Base-by-base conservation (phyloP, 495 filamentous ascomycete genomes). In the Xylaria telfairii region DNA sequence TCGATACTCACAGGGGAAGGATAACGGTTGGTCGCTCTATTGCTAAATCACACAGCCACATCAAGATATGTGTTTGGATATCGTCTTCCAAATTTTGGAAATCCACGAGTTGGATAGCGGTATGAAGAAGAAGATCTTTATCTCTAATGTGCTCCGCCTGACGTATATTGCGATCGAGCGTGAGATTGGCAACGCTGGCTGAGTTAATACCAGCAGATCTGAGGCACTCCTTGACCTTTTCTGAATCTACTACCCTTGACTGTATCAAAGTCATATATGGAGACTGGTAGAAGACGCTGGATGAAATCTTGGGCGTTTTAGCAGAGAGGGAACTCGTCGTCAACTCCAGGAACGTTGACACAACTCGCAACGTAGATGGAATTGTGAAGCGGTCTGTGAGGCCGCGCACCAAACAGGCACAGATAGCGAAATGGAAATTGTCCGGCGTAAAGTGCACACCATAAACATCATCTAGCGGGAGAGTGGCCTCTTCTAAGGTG, bases 401-500 rank as follows among this genome's bases (percentile, higher is more conserved):
- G 3, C 89, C 89, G 65, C 88, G 84, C 3, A 88, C 84, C 17
- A 91, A 78, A 59, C 86, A 87, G 32, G 88, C 89, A 67, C 84
- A 87, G 6, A 89, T 82, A 0, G 89, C 89, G 72, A 86, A 87
- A 71, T 91, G 89, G 74, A 91, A 91, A 72, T 84, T 89, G 32
- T 90, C 87, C n/a, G 73, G 69, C 64, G 82, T 88, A 69, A 91
- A 91, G 54, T 86, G 85, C 32, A 91, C 82, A 0, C 88, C 89
- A 70, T 89, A 90, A 26, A 87, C 81, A 30, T 89, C 87, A 69
- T 91, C 89, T 13, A 91, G 79, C 28, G 85, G 82, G 5, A 84
- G 69, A 12, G 87, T 83, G 12, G 87, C 87, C 62, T 90, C 86
- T 66, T 90, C 89, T 13, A 90, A 81, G 63, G 84, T 82, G 7